phyloP scores from a whole-genome alignment of 768 basidiomycete species.

The Tephrocybe rancida region DNA sequence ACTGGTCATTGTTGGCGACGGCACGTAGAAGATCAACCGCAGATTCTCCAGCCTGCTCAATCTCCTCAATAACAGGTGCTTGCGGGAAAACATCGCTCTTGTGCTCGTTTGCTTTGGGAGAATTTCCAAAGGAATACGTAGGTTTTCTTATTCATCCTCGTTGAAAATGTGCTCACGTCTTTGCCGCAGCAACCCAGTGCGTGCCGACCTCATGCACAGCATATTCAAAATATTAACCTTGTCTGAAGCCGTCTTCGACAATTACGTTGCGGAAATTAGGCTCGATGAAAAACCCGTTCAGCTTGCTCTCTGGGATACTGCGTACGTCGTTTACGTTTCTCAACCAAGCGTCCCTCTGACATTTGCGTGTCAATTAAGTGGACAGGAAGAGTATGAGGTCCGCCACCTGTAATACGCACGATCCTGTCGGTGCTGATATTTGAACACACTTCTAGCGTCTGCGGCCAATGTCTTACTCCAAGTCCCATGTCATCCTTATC shows the following conservation, averaged over 20 bases:
- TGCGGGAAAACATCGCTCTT: constrained; percentile 95
- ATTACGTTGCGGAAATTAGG: constrained; percentile 98
- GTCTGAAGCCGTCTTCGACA: constrained; percentile 88
- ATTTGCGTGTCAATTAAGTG: constrained; percentile 47
- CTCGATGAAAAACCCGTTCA: constrained; percentile 98
- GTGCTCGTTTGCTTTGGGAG: constrained; percentile 90
- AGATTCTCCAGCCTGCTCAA: constrained; percentile 20
- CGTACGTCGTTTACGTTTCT: constrained; percentile 58
- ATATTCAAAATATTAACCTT: constrained; percentile 16
- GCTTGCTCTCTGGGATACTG: constrained; percentile 98
- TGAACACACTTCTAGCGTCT: constrained; percentile 58
- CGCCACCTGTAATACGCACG: constrained; percentile 14
- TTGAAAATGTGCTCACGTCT: constrained; percentile 9
- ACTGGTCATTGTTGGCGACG: constrained; percentile 96
- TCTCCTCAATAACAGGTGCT: constrained; percentile 57
- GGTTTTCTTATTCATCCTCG: constrained; percentile 32
- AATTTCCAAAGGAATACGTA: constrained; percentile 96
- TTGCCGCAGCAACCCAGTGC: constrained; percentile 57
- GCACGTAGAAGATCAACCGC: constrained; percentile 44
- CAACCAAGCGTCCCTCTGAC: constrained; percentile 15
- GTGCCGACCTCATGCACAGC: constrained; percentile 24
- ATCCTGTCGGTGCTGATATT: constrained; percentile 7
- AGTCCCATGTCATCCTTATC: constrained; percentile 98
- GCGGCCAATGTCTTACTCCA: constrained; percentile 95
- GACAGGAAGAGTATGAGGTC: constrained; percentile 98